A percentile compares a stretch with the other conserved stretches of the same genome.
These are phyloP conservation scores for Petunia secreta DNA, from an alignment of 257 asterid genomes.

Conservation along the genomic window DNA sequence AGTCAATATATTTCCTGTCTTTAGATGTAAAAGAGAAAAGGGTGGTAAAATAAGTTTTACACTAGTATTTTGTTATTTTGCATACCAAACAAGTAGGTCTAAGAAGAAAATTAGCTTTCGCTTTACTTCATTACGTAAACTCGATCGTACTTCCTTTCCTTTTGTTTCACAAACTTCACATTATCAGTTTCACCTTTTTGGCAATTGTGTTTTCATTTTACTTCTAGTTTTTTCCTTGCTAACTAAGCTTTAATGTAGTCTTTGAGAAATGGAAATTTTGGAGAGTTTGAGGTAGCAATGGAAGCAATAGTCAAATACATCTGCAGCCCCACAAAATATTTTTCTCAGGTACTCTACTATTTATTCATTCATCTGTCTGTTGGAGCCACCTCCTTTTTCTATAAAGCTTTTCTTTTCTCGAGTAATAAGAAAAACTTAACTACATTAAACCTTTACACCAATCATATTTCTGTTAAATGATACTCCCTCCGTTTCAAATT, in stretches of 20 bases:
- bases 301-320: constrained; percentile 59
- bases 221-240: not conserved
- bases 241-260: constrained; percentile 42
- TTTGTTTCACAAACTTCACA: not conserved
- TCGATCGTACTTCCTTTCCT: not conserved
- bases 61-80: not conserved
- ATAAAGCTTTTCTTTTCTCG: not conserved
- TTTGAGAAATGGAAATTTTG: constrained; percentile 43
- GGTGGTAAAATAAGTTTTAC: not conserved
- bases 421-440: not conserved
- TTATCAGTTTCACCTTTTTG: not conserved
- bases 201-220: not conserved
- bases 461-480: not conserved
- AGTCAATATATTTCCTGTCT: not conserved
- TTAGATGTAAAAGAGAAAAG: not conserved
- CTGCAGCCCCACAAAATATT: constrained; percentile 61
- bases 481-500: not conserved
- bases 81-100: not conserved
- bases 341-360: constrained; percentile 54
- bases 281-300: constrained; percentile 68
- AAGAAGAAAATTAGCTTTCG: not conserved
- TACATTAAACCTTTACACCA: not conserved
- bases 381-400: not conserved
- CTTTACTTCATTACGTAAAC: not conserved
- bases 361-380: not conserved